Percentiles rank a stretch among this genome's conserved stretches.
Evolutionary conservation across 2,329 filamentous ascomycete genomes (phyloP).

Genomic region (Colletotrichum trifolii): DNA sequence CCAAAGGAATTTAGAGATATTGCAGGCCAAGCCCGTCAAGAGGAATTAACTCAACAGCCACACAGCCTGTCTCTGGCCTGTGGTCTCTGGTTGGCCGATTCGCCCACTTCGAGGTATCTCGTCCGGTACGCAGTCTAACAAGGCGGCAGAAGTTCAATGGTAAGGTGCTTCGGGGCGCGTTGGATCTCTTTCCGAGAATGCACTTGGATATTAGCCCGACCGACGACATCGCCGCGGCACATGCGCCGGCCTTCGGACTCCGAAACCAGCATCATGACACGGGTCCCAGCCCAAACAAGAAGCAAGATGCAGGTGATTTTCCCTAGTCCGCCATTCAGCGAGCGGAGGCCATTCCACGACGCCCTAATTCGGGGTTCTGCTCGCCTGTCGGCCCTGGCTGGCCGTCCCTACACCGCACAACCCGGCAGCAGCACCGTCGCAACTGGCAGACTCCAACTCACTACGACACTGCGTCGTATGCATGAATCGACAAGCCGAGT

Average conservation of each 20-base stretch:
- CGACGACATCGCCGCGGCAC: not conserved
- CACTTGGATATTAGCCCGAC: constrained; percentile 9
- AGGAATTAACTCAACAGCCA: not conserved
- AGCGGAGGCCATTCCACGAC: not conserved
- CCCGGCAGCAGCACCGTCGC: too few species aligned
- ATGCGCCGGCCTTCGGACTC: constrained; percentile 6
- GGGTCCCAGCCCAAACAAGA: not conserved
- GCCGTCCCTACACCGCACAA: too few species aligned
- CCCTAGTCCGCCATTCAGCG: constrained; percentile 2
- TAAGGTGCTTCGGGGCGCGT: constrained; percentile 4
- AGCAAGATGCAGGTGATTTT: constrained; percentile 2
- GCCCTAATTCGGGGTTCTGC: not conserved
- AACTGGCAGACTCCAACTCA: too few species aligned
- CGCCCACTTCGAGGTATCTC: not conserved
- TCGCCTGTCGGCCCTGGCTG: not conserved
- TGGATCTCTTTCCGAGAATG: not conserved
- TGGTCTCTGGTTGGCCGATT: not conserved
- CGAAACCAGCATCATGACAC: constrained; percentile 26
- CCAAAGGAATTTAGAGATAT: too few species aligned
- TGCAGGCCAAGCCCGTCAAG: constrained; percentile 10
- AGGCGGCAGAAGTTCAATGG: constrained; percentile 12
- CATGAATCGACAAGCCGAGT: too few species aligned
- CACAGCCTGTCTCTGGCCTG: not conserved
- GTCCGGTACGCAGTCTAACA: not conserved
- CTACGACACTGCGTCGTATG: too few species aligned